Conservation (phyloP, 768 basidiomycete species). For the Trametes coccinea region DNA sequence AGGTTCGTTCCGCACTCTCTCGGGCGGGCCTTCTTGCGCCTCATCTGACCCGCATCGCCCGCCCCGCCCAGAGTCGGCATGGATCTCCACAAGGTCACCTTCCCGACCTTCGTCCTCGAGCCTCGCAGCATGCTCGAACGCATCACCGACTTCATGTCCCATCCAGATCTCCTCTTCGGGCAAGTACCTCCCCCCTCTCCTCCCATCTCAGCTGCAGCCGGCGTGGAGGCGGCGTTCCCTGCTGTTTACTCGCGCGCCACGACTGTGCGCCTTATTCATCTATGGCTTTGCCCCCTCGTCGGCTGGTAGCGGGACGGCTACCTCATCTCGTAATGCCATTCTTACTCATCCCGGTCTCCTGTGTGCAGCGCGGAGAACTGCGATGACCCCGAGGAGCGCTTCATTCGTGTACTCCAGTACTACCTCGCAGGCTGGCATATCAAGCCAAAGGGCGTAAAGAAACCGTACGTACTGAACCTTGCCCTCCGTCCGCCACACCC, state of each 20-base stretch:
- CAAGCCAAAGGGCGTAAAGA: conserved; percentile 99
- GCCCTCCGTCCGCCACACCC: neutral
- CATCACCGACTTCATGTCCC: conserved; percentile 99
- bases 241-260: no score
- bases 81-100: conserved; percentile 94
- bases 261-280: no score
- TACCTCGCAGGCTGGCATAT: conserved; percentile 99
- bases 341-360: conserved; percentile 12
- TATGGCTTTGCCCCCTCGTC: no score
- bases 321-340: no score
- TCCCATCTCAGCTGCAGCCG: no score
- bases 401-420: conserved; percentile 87
- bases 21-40: neutral
- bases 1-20: conserved; percentile 48
- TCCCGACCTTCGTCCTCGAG: conserved; percentile 94
- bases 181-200: conserved; percentile 40
- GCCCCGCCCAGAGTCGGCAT: conserved; percentile 73
- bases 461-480: conserved; percentile 64
- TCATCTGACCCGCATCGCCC: neutral
- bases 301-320: no score
- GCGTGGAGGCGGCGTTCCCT: no score
- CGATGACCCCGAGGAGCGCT: conserved; percentile 84
- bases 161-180: conserved; percentile 97
- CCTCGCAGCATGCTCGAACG: conserved; percentile 97
- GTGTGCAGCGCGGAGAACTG: conserved; percentile 70